Evolutionary conservation across 306 rosid genomes (phyloP).

Genomic region (Elaeagnus macrophylla): DNA sequence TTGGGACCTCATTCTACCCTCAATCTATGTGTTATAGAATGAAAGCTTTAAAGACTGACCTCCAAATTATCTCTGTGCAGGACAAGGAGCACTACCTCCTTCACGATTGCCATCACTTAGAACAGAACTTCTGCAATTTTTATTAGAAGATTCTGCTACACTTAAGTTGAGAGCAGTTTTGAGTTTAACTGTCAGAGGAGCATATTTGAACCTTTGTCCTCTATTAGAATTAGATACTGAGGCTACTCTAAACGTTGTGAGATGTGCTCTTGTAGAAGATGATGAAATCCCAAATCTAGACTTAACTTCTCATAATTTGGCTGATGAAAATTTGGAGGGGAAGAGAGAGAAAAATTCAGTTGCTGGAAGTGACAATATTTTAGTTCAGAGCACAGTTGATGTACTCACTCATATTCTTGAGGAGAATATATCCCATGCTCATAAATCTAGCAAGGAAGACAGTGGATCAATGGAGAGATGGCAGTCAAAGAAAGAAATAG

Average conservation of each 20-base stretch:
- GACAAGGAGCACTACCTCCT: conserved; percentile 69
- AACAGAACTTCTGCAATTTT: conserved; percentile 65
- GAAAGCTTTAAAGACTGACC: background rate
- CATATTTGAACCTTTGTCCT: conserved; percentile 51
- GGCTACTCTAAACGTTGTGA: conserved; percentile 71
- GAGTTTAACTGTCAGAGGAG: conserved; percentile 22
- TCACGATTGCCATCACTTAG: conserved; percentile 70
- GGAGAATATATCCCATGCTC: conserved; percentile 33
- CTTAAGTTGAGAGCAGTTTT: conserved; percentile 39
- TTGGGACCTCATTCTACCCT: no score
- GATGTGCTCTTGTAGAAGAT: conserved; percentile 58
- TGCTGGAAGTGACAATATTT: conserved; percentile 31
- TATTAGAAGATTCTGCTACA: conserved; percentile 47
- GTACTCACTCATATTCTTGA: conserved; percentile 54
- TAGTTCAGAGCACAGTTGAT: conserved; percentile 68
- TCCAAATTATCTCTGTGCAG: conserved; percentile 33
- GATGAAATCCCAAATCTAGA: conserved; percentile 40
- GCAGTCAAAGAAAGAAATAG: conserved; percentile 63
- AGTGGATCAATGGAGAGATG: conserved; percentile 33
- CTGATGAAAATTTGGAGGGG: conserved; percentile 22
- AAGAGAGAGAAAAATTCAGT: conserved; percentile 24
- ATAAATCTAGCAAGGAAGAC: conserved; percentile 31
- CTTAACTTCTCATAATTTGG: conserved; percentile 33
- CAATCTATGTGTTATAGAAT: no score
- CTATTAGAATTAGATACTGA: conserved; percentile 73